Percentiles rank a stretch among this genome's conserved stretches.
phyloP scores from a whole-genome alignment of 257 asterid species.

The Nicotiana paniculata region DNA sequence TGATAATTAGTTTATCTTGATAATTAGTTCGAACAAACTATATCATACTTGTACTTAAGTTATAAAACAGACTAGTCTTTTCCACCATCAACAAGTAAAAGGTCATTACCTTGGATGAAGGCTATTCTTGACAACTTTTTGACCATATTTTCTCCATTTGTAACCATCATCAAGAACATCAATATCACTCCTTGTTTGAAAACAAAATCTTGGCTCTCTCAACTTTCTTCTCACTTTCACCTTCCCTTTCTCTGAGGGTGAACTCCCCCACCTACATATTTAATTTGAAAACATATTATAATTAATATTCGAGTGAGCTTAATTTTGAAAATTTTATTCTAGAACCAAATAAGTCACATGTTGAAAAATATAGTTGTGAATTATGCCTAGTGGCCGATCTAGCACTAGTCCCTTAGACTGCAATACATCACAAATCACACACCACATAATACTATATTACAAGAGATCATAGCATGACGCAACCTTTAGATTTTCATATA shows the following conservation, averaged over 20 bases:
- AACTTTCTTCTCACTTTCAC: conserved; percentile 74
- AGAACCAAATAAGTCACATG: background rate
- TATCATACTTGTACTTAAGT: background rate
- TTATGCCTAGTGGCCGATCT: background rate
- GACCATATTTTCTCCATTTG: conserved; percentile 96
- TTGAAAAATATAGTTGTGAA: background rate
- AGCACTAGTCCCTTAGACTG: background rate
- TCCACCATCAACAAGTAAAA: background rate
- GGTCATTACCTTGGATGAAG: conserved; percentile 75
- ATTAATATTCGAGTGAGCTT: background rate
- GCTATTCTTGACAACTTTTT: conserved; percentile 89
- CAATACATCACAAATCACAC: background rate
- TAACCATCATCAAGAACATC: conserved; percentile 98
- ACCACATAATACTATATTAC: background rate
- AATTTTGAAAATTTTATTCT: background rate
- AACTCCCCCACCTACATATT: conserved; percentile 60
- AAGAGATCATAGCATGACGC: background rate
- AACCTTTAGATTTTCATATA: background rate
- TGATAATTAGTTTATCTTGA: too few relatives aligned
- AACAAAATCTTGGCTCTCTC: conserved; percentile 91
- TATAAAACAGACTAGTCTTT: background rate
- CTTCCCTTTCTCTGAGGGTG: conserved; percentile 54
- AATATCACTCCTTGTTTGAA: conserved; percentile 87
- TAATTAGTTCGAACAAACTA: background rate
- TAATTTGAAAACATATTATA: background rate